These are phyloP conservation scores for Dillenia turbinata DNA, from an alignment of 164 flowering plant species.

Conservation along the genomic window DNA sequence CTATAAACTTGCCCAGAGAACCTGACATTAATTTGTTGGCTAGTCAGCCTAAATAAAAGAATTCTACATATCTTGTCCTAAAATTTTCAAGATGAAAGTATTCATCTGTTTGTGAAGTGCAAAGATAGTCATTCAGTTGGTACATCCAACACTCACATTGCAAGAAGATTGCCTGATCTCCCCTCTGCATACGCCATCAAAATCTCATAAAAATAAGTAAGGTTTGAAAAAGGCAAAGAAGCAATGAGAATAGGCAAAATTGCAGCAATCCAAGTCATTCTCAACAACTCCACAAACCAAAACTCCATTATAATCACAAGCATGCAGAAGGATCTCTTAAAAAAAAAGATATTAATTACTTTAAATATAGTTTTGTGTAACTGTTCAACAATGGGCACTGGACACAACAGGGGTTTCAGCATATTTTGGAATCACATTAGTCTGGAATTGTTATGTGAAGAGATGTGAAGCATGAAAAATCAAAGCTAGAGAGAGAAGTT, in stretches of 20 bases:
- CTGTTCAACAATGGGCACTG: background rate
- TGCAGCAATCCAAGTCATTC: constrained; percentile 58
- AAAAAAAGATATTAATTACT: background rate
- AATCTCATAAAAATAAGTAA: constrained; percentile 23
- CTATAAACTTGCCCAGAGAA: too few species aligned
- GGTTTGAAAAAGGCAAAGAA: constrained; percentile 36
- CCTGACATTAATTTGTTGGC: too few species aligned
- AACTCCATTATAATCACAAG: constrained; percentile 20
- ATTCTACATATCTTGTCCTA: too few species aligned
- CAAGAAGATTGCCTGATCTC: constrained; percentile 47
- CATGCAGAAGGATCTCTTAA: background rate
- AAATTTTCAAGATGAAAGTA: too few species aligned
- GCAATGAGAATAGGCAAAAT: constrained; percentile 52
- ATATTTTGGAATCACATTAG: too few species aligned
- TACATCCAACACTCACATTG: constrained; percentile 20
- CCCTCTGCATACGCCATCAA: constrained; percentile 38
- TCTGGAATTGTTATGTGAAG: too few species aligned
- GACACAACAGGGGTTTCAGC: too few species aligned
- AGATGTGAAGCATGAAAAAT: too few species aligned
- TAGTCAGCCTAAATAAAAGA: too few species aligned
- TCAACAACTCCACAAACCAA: constrained; percentile 32
- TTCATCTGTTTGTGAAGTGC: too few species aligned
- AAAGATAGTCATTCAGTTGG: too few species aligned
- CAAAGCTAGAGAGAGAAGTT: too few species aligned
- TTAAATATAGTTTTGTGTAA: background rate